These are phyloP conservation scores for Poa annua DNA, from an alignment of 176 grass and related monocot species.

Conservation along the genomic window DNA sequence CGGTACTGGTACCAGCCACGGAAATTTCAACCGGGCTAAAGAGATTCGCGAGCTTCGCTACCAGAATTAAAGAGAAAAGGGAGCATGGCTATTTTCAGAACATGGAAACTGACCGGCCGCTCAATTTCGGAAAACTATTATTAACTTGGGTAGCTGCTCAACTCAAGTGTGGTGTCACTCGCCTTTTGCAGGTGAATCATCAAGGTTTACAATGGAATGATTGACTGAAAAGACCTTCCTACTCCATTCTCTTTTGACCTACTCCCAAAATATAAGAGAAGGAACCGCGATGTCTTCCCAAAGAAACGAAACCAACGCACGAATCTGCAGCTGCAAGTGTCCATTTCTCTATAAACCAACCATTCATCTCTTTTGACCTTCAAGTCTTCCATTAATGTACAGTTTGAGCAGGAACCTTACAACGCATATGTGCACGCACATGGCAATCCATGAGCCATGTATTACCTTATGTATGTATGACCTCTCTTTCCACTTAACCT, in stretches of 20 bases:
- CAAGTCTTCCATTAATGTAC: constrained; percentile 40
- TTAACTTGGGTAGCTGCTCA: neutral
- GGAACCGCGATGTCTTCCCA: neutral
- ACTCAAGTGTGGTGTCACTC: neutral
- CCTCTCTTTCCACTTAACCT: constrained; percentile 45
- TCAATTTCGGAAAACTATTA: neutral
- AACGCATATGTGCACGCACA: constrained; percentile 32
- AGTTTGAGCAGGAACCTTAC: constrained; percentile 42
- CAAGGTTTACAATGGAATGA: constrained; percentile 15
- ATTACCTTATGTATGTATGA: constrained; percentile 33
- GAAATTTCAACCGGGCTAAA: neutral
- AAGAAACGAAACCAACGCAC: neutral
- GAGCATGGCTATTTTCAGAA: neutral
- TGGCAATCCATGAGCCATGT: neutral
- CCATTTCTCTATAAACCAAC: constrained; percentile 39
- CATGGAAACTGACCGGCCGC: neutral
- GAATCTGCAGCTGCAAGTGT: constrained; percentile 10
- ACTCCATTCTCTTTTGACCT: constrained; percentile 27
- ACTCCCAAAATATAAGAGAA: neutral
- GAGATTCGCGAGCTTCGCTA: constrained; percentile 8
- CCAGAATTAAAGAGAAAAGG: constrained; percentile 15
- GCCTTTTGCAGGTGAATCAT: constrained; percentile 8
- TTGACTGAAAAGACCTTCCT: constrained; percentile 27
- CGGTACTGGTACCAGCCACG: neutral
- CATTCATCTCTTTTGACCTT: constrained; percentile 42